Evolutionary conservation across 2,329 filamentous ascomycete genomes (phyloP).

Genomic region (Ophiostoma pallidulum): DNA sequence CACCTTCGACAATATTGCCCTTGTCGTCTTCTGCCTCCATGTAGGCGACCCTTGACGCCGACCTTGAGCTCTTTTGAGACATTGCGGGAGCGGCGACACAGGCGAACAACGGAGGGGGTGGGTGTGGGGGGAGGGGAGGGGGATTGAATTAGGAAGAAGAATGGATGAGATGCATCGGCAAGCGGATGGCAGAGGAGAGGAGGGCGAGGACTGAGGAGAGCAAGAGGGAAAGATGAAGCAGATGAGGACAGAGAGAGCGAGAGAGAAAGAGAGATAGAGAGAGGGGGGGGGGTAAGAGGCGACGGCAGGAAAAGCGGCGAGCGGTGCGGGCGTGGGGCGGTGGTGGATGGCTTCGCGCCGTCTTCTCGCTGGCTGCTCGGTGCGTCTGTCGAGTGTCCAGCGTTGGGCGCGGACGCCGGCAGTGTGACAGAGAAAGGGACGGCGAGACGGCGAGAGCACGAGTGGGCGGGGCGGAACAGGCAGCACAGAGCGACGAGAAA

Average conservation of each 20-base stretch:
- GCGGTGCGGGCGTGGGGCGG: constrained; percentile 8
- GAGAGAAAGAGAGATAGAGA: not conserved
- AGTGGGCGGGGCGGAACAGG: not conserved
- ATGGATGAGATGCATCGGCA: no score
- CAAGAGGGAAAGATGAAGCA: not conserved
- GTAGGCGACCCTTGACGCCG: constrained; percentile 31
- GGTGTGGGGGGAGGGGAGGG: no score
- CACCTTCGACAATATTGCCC: constrained; percentile 30
- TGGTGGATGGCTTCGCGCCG: not conserved
- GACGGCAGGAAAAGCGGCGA: not conserved
- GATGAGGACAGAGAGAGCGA: not conserved
- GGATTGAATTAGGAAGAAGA: constrained; percentile 1
- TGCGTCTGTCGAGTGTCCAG: not conserved
- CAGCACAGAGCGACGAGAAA: not conserved
- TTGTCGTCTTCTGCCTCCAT: constrained; percentile 44
- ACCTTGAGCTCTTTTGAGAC: constrained; percentile 26
- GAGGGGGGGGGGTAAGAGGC: not conserved
- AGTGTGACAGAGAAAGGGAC: constrained; percentile 4
- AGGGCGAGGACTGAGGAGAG: not conserved
- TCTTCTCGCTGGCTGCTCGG: no score
- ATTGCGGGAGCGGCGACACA: constrained; percentile 34
- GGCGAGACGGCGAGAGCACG: not conserved
- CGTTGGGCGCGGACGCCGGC: constrained; percentile 8
- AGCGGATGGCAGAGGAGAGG: no score
- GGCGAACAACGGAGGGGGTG: no score